Base-by-base conservation (phyloP, 1,284 basidiomycete species). In the Vanrija pseudolonga region DNA sequence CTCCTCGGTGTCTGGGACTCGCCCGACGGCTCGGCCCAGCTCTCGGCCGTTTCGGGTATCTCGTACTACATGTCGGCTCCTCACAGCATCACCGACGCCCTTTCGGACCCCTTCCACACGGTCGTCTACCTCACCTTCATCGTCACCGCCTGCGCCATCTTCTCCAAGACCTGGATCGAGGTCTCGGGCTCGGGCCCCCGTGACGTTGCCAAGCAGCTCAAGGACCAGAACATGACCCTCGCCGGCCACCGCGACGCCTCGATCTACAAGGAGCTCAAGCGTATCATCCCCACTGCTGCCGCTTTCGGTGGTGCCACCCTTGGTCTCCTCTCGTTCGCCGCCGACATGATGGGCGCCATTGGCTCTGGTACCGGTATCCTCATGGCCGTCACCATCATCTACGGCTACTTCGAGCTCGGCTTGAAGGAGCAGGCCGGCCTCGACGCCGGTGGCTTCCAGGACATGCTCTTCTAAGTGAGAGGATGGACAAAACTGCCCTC, bases 101-200 rank as follows among this genome's bases (percentile, higher is more conserved):
- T 97, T 55, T 78, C 88, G 50, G 95, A 98, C 76, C 95, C 95
- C 4, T 85, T 98, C 69, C 96, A 98, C 80, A 95, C 91, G 0
- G 80, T 84, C 37, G 80, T 97, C 67, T 97, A 98, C 79, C 86
- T 98, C 70, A 79, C 84, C 6, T 98, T 98, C 79, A 96, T 95
- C 78, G 82, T 95, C 57, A 86, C 88, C 32, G 91, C 92, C 14
- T 98, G 95, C 72, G 95, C 95, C 14, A 81, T 98, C 65, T 98
- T 98, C 82, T 94, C 90, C 74, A 98, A 98, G 83, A 96, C 95
- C 5, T 98, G 95, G 95, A 98, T 98, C 68, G 95, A 98, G 71
- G 92, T 98, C 38, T 97, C 92, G 2, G 95, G 95, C 36, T 89
- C 87, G 53, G 93, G 95, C 17, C 95, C 95, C 17, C 81, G 95